phyloP scores from a whole-genome alignment of 2,329 filamentous ascomycete genomes.

The Penicillium sp. region DNA sequence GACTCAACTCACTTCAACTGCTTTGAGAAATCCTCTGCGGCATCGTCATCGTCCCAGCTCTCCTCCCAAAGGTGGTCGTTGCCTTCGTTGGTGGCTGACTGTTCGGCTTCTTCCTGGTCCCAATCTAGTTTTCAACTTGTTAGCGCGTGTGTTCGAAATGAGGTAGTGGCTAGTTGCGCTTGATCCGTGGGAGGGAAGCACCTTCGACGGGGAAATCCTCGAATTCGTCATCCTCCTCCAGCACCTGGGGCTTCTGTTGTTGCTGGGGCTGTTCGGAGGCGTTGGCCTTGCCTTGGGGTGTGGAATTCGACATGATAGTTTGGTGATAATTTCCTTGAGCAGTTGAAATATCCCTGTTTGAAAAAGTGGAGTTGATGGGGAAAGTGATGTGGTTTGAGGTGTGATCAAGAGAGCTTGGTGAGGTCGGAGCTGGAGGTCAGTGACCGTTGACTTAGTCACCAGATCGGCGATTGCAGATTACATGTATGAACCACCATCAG shows the following conservation, averaged over 20 bases:
- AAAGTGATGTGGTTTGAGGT: not conserved
- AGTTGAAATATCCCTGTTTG: not conserved
- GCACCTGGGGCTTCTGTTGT: conserved; percentile 65
- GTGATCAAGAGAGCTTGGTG: conserved; percentile 4
- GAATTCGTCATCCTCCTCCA: conserved; percentile 98
- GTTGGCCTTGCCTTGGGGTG: conserved; percentile 37
- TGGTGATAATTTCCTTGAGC: not conserved
- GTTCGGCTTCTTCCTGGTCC: conserved; percentile 84
- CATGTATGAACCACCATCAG: not conserved
- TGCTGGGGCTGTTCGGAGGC: conserved; percentile 50
- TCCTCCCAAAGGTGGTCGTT: conserved; percentile 95
- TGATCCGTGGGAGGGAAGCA: conserved; percentile 37
- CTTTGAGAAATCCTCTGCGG: conserved; percentile 90
- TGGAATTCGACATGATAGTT: conserved; percentile 49
- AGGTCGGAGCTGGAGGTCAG: conserved; percentile 7
- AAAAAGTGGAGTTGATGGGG: not conserved
- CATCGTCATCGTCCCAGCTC: conserved; percentile 99
- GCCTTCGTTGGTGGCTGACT: conserved; percentile 57
- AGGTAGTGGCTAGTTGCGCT: not conserved
- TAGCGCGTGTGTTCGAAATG: not conserved
- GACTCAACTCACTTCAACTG: conserved; percentile 75
- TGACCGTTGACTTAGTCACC: conserved; percentile 15
- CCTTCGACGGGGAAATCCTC: conserved; percentile 98
- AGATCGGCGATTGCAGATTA: conserved; percentile 3
- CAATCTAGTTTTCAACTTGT: conserved; percentile 64